Percentiles rank a stretch among this genome's conserved stretches.
These are phyloP conservation scores for Sisymbrium altissimum DNA, from an alignment of 345 rosid genomes.

Conservation along the genomic window DNA sequence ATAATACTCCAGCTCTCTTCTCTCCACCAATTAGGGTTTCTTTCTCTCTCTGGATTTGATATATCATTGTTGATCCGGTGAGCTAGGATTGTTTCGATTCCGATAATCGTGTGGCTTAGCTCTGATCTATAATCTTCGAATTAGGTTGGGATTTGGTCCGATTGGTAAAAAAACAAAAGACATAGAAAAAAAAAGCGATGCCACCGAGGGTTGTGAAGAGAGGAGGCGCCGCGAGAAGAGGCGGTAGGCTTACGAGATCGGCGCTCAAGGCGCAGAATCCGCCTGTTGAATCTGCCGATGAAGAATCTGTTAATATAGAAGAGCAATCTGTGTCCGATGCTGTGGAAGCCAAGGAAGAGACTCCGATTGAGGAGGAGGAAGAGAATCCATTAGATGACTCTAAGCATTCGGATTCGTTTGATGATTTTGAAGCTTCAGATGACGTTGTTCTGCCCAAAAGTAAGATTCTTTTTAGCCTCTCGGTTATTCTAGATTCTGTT, in stretches of 20 bases:
- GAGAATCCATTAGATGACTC: conserved; percentile 21
- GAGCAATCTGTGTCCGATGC: conserved; percentile 33
- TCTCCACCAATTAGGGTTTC: conserved; percentile 30
- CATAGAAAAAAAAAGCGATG: conserved; percentile 37
- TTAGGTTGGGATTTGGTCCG: neutral
- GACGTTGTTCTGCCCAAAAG: conserved; percentile 33
- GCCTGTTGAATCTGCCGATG: conserved; percentile 33
- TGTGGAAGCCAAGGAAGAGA: conserved; percentile 31
- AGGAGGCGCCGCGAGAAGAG: conserved; percentile 63
- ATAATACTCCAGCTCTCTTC: neutral
- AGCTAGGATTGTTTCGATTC: conserved; percentile 17
- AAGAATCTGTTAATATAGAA: conserved; percentile 36
- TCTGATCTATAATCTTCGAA: neutral
- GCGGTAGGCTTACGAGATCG: conserved; percentile 45
- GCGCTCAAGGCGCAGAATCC: conserved; percentile 48
- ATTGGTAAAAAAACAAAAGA: neutral
- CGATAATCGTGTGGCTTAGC: neutral
- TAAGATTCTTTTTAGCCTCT: conserved; percentile 35
- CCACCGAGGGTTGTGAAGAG: conserved; percentile 76
- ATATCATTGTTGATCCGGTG: conserved; percentile 15
- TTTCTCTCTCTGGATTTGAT: conserved; percentile 9
- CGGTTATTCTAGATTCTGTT: neutral
- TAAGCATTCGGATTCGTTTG: conserved; percentile 13
- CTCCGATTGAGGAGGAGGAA: conserved; percentile 23
- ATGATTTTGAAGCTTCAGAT: conserved; percentile 27